phyloP scores from a whole-genome alignment of 257 asterid species.

The Verbascum thapsus region DNA sequence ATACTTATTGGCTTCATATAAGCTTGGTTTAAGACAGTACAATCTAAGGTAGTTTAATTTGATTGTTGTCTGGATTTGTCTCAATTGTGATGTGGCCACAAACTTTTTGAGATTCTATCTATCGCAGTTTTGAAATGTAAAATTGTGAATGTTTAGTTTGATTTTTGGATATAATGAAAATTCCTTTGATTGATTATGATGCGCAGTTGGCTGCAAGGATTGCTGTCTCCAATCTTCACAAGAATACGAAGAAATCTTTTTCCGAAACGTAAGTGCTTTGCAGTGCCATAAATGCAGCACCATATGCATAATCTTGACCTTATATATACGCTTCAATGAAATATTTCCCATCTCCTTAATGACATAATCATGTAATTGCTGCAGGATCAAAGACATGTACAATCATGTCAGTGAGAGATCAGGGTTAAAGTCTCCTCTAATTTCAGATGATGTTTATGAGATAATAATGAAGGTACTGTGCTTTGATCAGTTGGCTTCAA shows the following conservation, averaged over 20 bases:
- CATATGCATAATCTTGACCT: too few relatives aligned
- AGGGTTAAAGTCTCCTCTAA: slow-evolving; percentile 73
- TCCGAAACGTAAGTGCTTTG: slow-evolving; percentile 82
- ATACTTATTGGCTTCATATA: background rate
- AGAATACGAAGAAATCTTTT: slow-evolving; percentile 91
- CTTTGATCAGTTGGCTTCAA: background rate
- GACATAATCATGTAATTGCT: slow-evolving; percentile 11
- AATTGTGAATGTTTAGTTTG: background rate
- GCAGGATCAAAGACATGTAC: slow-evolving; percentile 87
- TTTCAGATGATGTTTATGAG: slow-evolving; percentile 90
- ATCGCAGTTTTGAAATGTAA: too few relatives aligned
- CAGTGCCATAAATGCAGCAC: too few relatives aligned
- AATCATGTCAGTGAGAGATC: slow-evolving; percentile 80
- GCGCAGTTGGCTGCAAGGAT: slow-evolving; percentile 98
- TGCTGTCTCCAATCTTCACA: slow-evolving; percentile 97
- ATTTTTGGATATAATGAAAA: background rate
- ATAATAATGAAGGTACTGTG: slow-evolving; percentile 78
- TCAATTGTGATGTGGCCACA: background rate
- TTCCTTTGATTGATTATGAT: background rate
- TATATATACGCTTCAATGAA: too few relatives aligned
- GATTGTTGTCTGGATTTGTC: background rate
- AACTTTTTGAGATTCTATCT: too few relatives aligned
- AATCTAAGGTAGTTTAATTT: too few relatives aligned
- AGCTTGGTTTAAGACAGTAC: background rate
- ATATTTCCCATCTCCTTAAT: background rate